Conservation (phyloP, 2,329 filamentous ascomycete species). For the Penicillium sp. region DNA sequence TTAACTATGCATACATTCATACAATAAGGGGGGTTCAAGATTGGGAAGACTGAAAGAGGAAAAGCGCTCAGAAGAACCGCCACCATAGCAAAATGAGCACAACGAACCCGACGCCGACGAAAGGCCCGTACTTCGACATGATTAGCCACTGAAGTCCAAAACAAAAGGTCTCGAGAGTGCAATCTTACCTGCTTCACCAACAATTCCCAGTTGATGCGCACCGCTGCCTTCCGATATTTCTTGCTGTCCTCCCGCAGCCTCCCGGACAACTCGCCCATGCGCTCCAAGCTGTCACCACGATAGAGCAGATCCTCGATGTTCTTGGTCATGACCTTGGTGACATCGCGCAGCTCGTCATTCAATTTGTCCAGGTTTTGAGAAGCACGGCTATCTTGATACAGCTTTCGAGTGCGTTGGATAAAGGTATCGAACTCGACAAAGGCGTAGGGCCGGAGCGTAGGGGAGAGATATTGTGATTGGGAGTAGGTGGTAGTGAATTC, state of each 20-base stretch:
- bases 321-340: slow-evolving; percentile 99
- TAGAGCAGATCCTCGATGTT: slow-evolving; percentile 98
- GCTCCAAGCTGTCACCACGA: slow-evolving; percentile 87
- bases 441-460: slow-evolving; percentile 83
- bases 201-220: slow-evolving; percentile 97
- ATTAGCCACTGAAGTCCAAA: slow-evolving; percentile 27
- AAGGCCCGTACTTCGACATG: slow-evolving; percentile 73
- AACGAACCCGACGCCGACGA: slow-evolving; percentile 78
- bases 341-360: slow-evolving; percentile 95
- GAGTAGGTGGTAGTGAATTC: slow-evolving; percentile 91
- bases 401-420: slow-evolving; percentile 88
- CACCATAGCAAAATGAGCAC: slow-evolving; percentile 87
- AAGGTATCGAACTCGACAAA: slow-evolving; percentile 99
- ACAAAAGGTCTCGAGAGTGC: neutral
- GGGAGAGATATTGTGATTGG: slow-evolving; percentile 70
- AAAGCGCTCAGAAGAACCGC: slow-evolving; percentile 74
- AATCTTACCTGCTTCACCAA: slow-evolving; percentile 76
- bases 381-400: slow-evolving; percentile 90
- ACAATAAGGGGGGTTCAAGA: slow-evolving; percentile 24
- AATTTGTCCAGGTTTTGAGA: slow-evolving; percentile 91
- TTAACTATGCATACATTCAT: slow-evolving; percentile 45
- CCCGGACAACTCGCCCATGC: slow-evolving; percentile 94
- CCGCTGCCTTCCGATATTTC: slow-evolving; percentile 90
- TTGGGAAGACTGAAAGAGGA: slow-evolving; percentile 12
- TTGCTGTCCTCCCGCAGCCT: slow-evolving; percentile 87